Evolutionary conservation across 2,329 filamentous ascomycete species (phyloP).

Genomic region (Aureobasidium leucospermi): DNA sequence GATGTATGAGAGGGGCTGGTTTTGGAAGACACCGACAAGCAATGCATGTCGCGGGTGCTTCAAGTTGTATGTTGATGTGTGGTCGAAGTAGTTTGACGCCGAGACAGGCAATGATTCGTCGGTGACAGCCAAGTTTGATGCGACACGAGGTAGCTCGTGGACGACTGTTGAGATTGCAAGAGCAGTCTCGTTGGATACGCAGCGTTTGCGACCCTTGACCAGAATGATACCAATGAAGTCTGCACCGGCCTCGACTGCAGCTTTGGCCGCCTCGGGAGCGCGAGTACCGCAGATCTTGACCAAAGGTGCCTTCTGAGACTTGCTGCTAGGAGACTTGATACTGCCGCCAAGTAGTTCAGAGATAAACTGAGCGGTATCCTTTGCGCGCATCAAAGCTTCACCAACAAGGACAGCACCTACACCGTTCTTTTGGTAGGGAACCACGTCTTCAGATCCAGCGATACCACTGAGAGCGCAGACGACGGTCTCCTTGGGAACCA

Average conservation of each 20-base stretch:
- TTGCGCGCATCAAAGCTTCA: slow-evolving; percentile 89
- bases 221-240: slow-evolving; percentile 92
- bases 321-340: slow-evolving; percentile 19
- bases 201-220: slow-evolving; percentile 72
- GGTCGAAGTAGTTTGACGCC: slow-evolving; percentile 65
- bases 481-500: slow-evolving; percentile 78
- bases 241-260: slow-evolving; percentile 77
- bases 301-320: slow-evolving; percentile 44
- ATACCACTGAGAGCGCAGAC: slow-evolving; percentile 95
- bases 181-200: slow-evolving; percentile 70
- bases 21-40: slow-evolving; percentile 88
- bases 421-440: slow-evolving; percentile 78
- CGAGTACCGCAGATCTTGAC: slow-evolving; percentile 96
- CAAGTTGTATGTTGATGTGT: slow-evolving; percentile 40
- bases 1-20: slow-evolving; percentile 78
- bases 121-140: slow-evolving; percentile 19
- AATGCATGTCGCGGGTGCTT: slow-evolving; percentile 56
- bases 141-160: slow-evolving; percentile 45
- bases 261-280: slow-evolving; percentile 68
- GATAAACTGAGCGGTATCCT: slow-evolving; percentile 77
- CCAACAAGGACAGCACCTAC: slow-evolving; percentile 91
- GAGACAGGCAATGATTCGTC: slow-evolving; percentile 20
- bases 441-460: slow-evolving; percentile 77
- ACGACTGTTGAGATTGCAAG: slow-evolving; percentile 72
- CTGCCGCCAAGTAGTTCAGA: slow-evolving; percentile 64